A percentile compares a stretch with the other conserved stretches of the same genome.
These are phyloP conservation scores for Alternaria infectoria DNA, from an alignment of 2,329 filamentous ascomycete species.

Conservation along the genomic window DNA sequence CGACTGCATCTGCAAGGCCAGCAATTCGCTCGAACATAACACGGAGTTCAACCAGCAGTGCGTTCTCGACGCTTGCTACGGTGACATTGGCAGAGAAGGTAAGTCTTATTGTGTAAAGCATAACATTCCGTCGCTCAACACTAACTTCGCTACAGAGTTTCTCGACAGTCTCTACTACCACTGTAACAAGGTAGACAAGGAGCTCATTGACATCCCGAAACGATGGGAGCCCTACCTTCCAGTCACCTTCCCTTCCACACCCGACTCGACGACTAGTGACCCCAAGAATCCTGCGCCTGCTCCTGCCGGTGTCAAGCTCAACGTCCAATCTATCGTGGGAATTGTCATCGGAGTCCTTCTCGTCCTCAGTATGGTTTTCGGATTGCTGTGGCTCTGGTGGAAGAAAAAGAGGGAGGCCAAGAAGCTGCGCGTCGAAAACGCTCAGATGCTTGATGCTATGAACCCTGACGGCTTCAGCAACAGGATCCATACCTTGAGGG, in stretches of 20 bases:
- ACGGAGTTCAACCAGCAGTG: slow-evolving; percentile 20
- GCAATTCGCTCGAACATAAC: slow-evolving; percentile 17
- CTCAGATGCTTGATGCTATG: slow-evolving; percentile 2
- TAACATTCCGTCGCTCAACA: not conserved
- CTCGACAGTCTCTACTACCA: slow-evolving; percentile 12
- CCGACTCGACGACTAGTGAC: not conserved
- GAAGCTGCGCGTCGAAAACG: slow-evolving; percentile 7
- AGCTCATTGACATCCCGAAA: slow-evolving; percentile 10
- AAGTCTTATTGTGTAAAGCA: not conserved
- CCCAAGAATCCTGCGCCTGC: not conserved
- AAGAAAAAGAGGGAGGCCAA: slow-evolving; percentile 10
- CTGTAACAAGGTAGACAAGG: slow-evolving; percentile 7
- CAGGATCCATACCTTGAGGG: slow-evolving; percentile 12
- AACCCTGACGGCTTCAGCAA: slow-evolving; percentile 8
- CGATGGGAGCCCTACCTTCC: slow-evolving; percentile 22
- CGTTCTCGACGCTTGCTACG: slow-evolving; percentile 17
- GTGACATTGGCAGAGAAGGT: slow-evolving; percentile 16
- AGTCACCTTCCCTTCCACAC: not conserved
- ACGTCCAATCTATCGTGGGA: not conserved
- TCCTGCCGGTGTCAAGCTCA: not conserved
- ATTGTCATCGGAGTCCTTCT: not conserved
- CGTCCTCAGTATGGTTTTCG: not conserved
- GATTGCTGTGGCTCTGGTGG: slow-evolving; percentile 6
- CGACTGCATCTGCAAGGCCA: slow-evolving; percentile 22
- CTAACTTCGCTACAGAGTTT: slow-evolving; percentile 13